Base-by-base conservation (phyloP, 1,139 yeast genomes). In the Yamadazyma diospyri region DNA sequence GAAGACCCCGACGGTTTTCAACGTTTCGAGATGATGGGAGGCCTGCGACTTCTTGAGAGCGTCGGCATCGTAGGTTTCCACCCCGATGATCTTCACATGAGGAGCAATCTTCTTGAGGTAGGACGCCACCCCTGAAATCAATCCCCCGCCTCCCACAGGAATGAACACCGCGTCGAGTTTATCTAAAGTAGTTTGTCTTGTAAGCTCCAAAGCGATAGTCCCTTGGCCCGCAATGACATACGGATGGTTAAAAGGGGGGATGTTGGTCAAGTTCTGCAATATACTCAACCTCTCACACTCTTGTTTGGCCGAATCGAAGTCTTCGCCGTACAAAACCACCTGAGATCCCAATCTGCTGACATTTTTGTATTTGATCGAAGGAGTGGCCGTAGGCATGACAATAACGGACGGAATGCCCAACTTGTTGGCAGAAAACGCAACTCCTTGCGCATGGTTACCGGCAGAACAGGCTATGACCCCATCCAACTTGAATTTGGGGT, bases 221-320 rank as follows among this genome's bases (percentile, higher is more conserved):
- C 97, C 99, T 61, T 92, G 99, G 20, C 99, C 99, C n/a, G 99
- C 98, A 59, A 92, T 87, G 43, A 94, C 97, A 48, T 82, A 87
- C 2, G 99, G 99, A 55, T 92, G 97, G 54, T 92, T 94, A 55
- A 92, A 92, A 1, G 99, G 99, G 9, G 98, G 98, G 29, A 92
- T 85, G 49, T 88, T 83, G 8, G 94, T 81, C 48, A 86, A 69
- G 16, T 87, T 89, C 41, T 87, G 75, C 48, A 79, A 76, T 17
- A 64, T 61, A 23, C 83, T 65, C 38, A 92, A 62, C 37, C 95
- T 67, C 2, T 73, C 72, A 59, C 98, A 92, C 57, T 92, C 97
- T 15, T 69, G 76, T 57, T 92, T 92, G 13, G 98, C 96, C 12
- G 86, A 71, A 54, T 92, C 98, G 51, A 92, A 92, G 51, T 88